Evolutionary conservation across 768 basidiomycete species (phyloP).

Genomic region (Lepiota venenata): DNA sequence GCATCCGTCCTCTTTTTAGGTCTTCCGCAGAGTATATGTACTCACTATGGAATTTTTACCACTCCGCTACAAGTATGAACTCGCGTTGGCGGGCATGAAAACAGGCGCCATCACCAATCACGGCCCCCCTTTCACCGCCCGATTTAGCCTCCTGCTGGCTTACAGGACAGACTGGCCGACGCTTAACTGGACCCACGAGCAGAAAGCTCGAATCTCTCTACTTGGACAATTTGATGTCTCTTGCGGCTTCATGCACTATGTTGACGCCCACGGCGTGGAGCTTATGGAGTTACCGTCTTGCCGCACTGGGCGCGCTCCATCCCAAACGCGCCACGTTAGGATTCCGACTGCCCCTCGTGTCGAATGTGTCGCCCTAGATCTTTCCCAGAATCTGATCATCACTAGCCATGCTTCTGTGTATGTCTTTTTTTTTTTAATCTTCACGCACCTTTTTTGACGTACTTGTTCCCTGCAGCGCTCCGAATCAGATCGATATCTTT

Average conservation of each 20-base stretch:
- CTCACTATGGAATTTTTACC: constrained; percentile 45
- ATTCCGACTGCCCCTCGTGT: constrained; percentile 39
- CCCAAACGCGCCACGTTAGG: constrained; percentile 41
- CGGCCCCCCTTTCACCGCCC: constrained; percentile 33
- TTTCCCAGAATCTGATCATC: constrained; percentile 41
- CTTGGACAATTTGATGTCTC: constrained; percentile 33
- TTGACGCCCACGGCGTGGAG: constrained; percentile 40
- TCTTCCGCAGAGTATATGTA: constrained; percentile 40
- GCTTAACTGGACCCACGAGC: constrained; percentile 45
- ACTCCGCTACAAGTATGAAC: constrained; percentile 47
- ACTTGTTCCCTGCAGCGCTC: constrained; percentile 27
- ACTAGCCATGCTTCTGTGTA: constrained; percentile 40
- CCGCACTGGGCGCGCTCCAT: constrained; percentile 38
- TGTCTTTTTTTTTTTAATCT: constrained; percentile 9
- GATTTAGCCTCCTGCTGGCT: constrained; percentile 41
- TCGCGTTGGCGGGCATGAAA: constrained; percentile 47
- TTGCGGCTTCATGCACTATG: constrained; percentile 43
- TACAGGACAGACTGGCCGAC: constrained; percentile 49
- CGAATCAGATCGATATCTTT: constrained; percentile 38
- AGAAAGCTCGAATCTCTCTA: constrained; percentile 34
- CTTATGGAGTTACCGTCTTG: constrained; percentile 48
- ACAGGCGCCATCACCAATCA: constrained; percentile 42
- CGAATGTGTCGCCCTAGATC: constrained; percentile 43
- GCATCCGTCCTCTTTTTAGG: constrained; percentile 26
- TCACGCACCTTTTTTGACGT: background rate